A percentile compares a stretch with the other conserved stretches of the same genome.
These are phyloP conservation scores for Teratosphaeria pseudoeucalypti DNA, from an alignment of 2,329 filamentous ascomycete genomes.

Conservation along the genomic window DNA sequence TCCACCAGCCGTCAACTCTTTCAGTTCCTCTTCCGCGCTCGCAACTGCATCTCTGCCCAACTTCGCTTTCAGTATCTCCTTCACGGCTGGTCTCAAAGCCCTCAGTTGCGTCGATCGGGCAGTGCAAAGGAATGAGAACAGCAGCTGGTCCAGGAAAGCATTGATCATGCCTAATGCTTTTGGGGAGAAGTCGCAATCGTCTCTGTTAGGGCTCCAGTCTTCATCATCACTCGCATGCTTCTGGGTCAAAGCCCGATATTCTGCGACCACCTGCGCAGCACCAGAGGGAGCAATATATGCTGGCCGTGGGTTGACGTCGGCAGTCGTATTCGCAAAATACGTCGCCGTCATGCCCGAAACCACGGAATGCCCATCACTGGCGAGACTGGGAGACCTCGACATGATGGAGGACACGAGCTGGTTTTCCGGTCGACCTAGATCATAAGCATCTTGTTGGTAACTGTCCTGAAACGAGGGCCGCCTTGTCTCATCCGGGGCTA, in stretches of 20 bases:
- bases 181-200: conserved; percentile 61
- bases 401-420: conserved; percentile 15
- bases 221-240: conserved; percentile 49
- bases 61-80: conserved; percentile 78
- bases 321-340: conserved; percentile 11
- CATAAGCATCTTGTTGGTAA: background rate
- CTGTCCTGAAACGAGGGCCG: background rate
- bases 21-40: conserved; percentile 75
- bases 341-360: conserved; percentile 14
- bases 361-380: conserved; percentile 14
- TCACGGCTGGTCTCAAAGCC: conserved; percentile 68
- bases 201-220: conserved; percentile 44
- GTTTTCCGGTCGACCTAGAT: background rate
- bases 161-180: conserved; percentile 73
- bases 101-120: conserved; percentile 68
- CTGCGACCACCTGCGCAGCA: conserved; percentile 83
- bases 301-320: conserved; percentile 57
- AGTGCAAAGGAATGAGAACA: conserved; percentile 78
- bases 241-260: conserved; percentile 68
- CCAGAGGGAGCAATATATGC: conserved; percentile 82
- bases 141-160: conserved; percentile 81
- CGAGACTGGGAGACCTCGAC: conserved; percentile 13
- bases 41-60: conserved; percentile 75
- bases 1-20: conserved; percentile 73
- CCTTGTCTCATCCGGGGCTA: background rate